A percentile compares a stretch with the other conserved stretches of the same genome.
Evolutionary conservation across 345 rosid genomes (phyloP).

Genomic region (Lepidium sativum): DNA sequence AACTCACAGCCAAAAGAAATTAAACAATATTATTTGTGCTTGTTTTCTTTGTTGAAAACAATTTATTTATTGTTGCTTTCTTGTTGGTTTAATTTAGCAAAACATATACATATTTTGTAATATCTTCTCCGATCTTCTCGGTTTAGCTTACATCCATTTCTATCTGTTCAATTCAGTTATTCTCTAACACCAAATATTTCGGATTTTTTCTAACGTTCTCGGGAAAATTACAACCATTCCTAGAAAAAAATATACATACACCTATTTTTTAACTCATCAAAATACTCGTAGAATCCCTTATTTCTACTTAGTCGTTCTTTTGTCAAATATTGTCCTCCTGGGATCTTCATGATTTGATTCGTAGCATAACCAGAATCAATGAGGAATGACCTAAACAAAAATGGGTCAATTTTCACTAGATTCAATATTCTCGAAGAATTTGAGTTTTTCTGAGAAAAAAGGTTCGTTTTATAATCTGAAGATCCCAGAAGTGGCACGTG

Average conservation of each 20-base stretch:
- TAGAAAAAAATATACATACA: neutral
- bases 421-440: conserved; percentile 10
- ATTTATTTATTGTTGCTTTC: neutral
- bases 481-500: neutral
- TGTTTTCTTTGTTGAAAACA: no score
- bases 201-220: neutral
- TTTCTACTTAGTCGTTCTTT: neutral
- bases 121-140: neutral
- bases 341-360: conserved; percentile 13
- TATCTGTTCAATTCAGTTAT: neutral
- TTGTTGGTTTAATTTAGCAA: neutral
- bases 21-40: neutral
- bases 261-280: neutral
- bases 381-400: conserved; percentile 11
- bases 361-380: conserved; percentile 15
- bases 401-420: conserved; percentile 17
- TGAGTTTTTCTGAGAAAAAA: conserved; percentile 11
- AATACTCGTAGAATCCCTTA: neutral
- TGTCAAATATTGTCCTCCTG: neutral
- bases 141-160: neutral
- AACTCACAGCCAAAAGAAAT: no score
- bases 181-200: conserved; percentile 2
- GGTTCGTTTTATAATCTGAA: conserved; percentile 6
- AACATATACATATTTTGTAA: neutral
- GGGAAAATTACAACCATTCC: neutral